Base-by-base conservation (phyloP, 805 yeast genomes). In the Cyberlindnera misumaiensis region DNA sequence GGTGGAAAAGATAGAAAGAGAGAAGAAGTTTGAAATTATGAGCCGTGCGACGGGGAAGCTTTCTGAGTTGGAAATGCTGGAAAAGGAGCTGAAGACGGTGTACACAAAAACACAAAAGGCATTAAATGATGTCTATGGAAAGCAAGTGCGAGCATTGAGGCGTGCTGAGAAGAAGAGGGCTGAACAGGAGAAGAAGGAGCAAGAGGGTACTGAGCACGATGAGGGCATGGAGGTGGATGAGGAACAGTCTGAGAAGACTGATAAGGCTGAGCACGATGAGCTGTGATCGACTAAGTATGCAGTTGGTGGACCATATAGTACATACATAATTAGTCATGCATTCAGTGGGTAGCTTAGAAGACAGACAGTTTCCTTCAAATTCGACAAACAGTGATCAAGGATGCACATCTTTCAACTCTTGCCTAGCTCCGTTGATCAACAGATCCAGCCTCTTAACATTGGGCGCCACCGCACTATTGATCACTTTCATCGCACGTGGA, bases 71-170 rank as follows among this genome's bases (percentile, higher is more conserved):
- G 55, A 52, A 15, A 46, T 63, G 17, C 51, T 63, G 30, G 55
- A 53, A 6, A 32, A 44, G 17, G 32, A 48, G 1, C 38, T 60
- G 11, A 41, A 45, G 12, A 29, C 45, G 9, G 42, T 50, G 15
- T 53, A 58, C 36, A 48, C 52, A 2, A 59, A 60, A 36, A 58
- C 61, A 35, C 38, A 56, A 31, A 60, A 55, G 25, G 66, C 60
- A 16, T 30, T 63, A 22, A 53, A 47, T 30, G 33, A 36, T 14
- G 30, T 30, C 5, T 22, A 46, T 20, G 33, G 15, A 22, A 50
- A 48, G 42, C 25, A 30, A 18, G 24, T 37, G 4, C 47, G 49
- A 28, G 47, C 51, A 2, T 48, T 46, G 30, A 40, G 44, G 45
- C 40, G 52, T 33, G 53, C 53, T n/a, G 39, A 34, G 28, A 40